A percentile compares a stretch with the other conserved stretches of the same genome.
phyloP scores from a whole-genome alignment of 208 protist genomes.

The Trypanosoma boissoni region DNA sequence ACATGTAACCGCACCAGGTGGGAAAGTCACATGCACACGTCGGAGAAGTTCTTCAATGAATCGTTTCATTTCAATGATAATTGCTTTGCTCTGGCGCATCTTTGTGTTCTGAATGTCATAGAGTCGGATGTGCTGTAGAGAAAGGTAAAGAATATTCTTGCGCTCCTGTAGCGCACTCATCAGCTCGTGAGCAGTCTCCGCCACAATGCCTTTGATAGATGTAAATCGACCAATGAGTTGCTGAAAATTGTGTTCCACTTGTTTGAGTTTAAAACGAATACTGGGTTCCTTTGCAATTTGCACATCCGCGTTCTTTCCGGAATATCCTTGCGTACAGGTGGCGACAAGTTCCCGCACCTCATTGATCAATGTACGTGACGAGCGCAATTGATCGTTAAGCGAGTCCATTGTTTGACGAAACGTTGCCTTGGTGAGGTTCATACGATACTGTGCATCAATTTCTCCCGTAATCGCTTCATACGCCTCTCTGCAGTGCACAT shows the following conservation, averaged over 20 bases:
- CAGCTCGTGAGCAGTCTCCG: constrained; percentile 80
- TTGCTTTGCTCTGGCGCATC: constrained; percentile 66
- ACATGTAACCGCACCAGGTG: constrained; percentile 63
- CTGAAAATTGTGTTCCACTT: constrained; percentile 87
- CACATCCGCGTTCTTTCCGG: constrained; percentile 46
- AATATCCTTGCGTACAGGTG: constrained; percentile 40
- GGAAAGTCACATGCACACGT: constrained; percentile 76
- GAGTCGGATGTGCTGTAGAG: constrained; percentile 89
- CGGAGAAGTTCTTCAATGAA: constrained; percentile 56
- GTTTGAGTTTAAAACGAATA: constrained; percentile 87
- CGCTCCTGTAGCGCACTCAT: constrained; percentile 86
- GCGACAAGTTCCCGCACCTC: constrained; percentile 73
- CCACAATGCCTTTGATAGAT: constrained; percentile 80
- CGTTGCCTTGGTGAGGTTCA: constrained; percentile 68
- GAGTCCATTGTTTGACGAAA: constrained; percentile 91
- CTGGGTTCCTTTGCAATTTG: constrained; percentile 81
- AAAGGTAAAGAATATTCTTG: constrained; percentile 90
- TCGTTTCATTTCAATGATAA: constrained; percentile 69
- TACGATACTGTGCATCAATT: constrained; percentile 74
- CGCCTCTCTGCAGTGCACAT: constrained; percentile 70
- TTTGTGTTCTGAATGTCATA: constrained; percentile 89
- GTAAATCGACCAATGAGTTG: constrained; percentile 85
- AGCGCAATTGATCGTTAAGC: constrained; percentile 76
- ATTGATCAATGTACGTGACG: constrained; percentile 66
- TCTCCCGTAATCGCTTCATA: constrained; percentile 71